These are phyloP conservation scores for Rhizopus microsporus DNA, from an alignment of 371 early-diverging fungal genomes.

Conservation along the genomic window DNA sequence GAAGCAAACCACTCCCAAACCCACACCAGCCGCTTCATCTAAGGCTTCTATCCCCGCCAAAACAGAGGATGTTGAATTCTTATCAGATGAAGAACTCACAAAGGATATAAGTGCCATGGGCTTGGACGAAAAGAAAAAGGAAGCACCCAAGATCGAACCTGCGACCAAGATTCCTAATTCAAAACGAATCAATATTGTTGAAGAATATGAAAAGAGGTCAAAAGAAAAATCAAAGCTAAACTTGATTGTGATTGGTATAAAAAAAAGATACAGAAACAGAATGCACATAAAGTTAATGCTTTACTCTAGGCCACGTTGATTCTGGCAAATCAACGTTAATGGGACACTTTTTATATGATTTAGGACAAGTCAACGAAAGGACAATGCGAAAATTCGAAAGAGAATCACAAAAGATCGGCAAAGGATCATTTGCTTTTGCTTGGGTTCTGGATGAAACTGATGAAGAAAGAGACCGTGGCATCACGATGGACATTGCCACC, in stretches of 20 bases:
- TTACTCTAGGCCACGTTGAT: constrained; percentile 93
- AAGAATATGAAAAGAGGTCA: constrained; percentile 74
- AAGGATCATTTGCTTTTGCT: constrained; percentile 91
- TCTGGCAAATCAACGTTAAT: constrained; percentile 98
- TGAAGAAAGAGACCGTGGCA: constrained; percentile 90
- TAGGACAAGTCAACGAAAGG: constrained; percentile 89
- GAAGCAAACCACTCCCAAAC: constrained; percentile 10
- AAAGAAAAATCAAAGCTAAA: constrained; percentile 74
- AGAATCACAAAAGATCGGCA: constrained; percentile 92
- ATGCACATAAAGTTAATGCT: background rate
- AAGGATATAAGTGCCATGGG: constrained; percentile 61
- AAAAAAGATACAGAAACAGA: background rate
- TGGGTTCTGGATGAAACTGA: constrained; percentile 97
- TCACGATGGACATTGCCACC: constrained; percentile 96
- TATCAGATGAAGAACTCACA: constrained; percentile 46
- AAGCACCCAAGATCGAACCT: constrained; percentile 37
- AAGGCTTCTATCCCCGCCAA: constrained; percentile 10
- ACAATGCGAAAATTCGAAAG: constrained; percentile 91
- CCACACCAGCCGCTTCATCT: constrained; percentile 3
- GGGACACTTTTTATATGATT: constrained; percentile 91
- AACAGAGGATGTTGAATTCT: constrained; percentile 45
- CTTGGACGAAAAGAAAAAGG: constrained; percentile 18
- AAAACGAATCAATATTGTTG: constrained; percentile 70
- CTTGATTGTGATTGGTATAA: constrained; percentile 80
- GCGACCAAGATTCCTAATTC: constrained; percentile 41